Conservation (phyloP, 441 rosid species). For the Pelargonium australe region DNA sequence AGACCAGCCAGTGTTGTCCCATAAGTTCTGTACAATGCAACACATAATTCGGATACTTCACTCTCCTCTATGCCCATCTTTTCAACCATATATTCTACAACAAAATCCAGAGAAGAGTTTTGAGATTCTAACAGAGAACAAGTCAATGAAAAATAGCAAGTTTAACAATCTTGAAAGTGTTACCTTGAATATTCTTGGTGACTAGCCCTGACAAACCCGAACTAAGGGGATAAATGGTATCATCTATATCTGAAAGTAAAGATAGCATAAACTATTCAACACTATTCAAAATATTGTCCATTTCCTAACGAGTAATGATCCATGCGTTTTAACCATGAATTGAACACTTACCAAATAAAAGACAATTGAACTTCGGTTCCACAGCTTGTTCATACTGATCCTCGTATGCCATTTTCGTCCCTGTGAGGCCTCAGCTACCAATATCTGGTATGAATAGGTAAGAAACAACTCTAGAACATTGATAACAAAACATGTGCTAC, state of each 20-base stretch:
- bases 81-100: conserved; percentile 52
- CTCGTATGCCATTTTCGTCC: conserved; percentile 35
- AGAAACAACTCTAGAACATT: too few species aligned
- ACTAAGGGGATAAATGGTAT: conserved; percentile 72
- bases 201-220: conserved; percentile 59
- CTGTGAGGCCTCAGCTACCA: too few species aligned
- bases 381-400: conserved; percentile 26
- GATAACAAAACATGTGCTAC: too few species aligned
- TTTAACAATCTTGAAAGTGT: neutral
- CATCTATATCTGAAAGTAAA: conserved; percentile 62
- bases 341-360: conserved; percentile 63
- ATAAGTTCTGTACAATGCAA: conserved; percentile 58
- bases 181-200: conserved; percentile 65
- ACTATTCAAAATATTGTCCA: too few species aligned
- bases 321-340: neutral
- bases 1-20: conserved; percentile 92
- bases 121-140: neutral
- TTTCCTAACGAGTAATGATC: neutral
- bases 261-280: neutral
- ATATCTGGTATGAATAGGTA: too few species aligned
- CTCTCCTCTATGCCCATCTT: conserved; percentile 53
- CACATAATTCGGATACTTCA: conserved; percentile 54
- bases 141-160: neutral
- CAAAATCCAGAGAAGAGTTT: neutral
- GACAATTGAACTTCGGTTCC: conserved; percentile 54